These are phyloP conservation scores for Colletotrichum sp. DNA, from an alignment of 2,329 filamentous ascomycete species.

Conservation along the genomic window DNA sequence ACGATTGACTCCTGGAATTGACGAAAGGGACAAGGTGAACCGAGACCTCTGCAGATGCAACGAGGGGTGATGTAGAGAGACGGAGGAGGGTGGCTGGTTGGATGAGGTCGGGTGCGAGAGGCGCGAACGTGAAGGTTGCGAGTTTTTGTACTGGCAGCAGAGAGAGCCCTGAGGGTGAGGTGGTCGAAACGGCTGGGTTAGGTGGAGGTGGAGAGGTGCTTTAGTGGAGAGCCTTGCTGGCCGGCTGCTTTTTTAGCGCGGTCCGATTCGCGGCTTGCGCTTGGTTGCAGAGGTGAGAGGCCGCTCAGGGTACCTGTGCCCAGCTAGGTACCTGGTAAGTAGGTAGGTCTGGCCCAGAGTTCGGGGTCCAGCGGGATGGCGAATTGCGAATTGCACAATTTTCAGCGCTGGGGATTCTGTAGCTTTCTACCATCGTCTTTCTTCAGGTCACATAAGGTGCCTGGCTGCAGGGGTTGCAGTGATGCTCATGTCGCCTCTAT, in stretches of 20 bases:
- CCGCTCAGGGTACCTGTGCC: neutral
- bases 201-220: conserved; percentile 9
- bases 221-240: neutral
- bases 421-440: neutral
- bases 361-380: conserved; percentile 18
- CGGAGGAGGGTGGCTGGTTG: neutral
- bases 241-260: neutral
- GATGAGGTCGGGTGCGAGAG: neutral
- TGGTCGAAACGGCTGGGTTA: conserved; percentile 18
- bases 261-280: neutral
- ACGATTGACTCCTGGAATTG: neutral
- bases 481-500: neutral
- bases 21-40: neutral
- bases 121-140: conserved; percentile 11
- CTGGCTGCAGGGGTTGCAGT: neutral
- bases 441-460: neutral
- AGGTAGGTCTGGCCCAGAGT: neutral
- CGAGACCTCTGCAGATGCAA: neutral
- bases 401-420: neutral
- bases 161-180: conserved; percentile 17
- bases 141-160: conserved; percentile 15
- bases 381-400: conserved; percentile 11
- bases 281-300: neutral
- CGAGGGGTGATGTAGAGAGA: neutral
- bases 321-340: neutral